phyloP scores from a whole-genome alignment of 2,329 filamentous ascomycete genomes.

The Stachybotrys chartarum region DNA sequence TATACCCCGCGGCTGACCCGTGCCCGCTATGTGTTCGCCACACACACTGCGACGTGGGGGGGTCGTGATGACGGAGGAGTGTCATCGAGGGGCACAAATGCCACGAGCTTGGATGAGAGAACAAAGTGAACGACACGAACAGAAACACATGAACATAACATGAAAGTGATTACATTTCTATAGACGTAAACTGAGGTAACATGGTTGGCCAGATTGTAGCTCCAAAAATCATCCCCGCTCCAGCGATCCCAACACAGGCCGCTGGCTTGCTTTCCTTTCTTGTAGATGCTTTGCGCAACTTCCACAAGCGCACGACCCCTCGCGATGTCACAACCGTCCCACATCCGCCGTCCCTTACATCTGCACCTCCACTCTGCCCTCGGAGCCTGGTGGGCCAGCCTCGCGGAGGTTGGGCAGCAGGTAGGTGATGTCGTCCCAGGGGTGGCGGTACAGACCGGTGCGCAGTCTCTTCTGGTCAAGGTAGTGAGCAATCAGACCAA shows the following conservation, averaged over 20 bases:
- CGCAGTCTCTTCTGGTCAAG: constrained; percentile 99
- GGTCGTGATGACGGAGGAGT: neutral
- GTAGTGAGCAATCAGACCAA: constrained; percentile 99
- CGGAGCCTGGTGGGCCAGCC: constrained; percentile 62
- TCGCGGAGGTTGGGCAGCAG: constrained; percentile 74
- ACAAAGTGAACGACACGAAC: neutral
- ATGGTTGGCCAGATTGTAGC: constrained; percentile 22
- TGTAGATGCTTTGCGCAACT: neutral
- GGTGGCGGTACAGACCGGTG: constrained; percentile 97
- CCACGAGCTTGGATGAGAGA: neutral
- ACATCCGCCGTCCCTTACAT: constrained; percentile 39
- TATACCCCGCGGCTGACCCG: neutral
- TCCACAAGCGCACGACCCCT: neutral
- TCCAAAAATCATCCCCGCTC: constrained; percentile 28
- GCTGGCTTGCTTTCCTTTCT: constrained; percentile 10
- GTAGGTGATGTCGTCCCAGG: constrained; percentile 98
- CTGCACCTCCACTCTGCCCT: constrained; percentile 86
- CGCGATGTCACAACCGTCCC: neutral
- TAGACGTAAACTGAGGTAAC: constrained; percentile 22
- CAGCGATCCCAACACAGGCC: constrained; percentile 27
- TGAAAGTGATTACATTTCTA: constrained; percentile 18
- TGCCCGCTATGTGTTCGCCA: neutral
- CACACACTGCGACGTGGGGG: neutral
- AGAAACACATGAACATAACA: neutral
- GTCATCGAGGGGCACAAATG: neutral